These are phyloP conservation scores for Anisodus tanguticus DNA, from an alignment of 257 asterid species.

Conservation along the genomic window DNA sequence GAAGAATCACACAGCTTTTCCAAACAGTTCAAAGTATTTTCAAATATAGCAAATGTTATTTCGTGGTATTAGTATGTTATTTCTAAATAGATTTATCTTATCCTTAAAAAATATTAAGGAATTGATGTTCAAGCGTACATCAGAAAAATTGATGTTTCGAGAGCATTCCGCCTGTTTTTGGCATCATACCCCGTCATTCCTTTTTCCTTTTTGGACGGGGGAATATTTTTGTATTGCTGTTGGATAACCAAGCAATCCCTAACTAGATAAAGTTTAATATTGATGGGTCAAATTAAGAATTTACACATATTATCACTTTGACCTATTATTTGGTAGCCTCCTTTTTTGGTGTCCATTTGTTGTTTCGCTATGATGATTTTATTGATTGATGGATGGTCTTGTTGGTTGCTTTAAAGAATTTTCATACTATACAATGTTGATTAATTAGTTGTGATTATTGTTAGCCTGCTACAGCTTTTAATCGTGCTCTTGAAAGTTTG, in stretches of 20 bases:
- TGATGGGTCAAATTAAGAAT: background rate
- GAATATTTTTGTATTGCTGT: slow-evolving; percentile 13
- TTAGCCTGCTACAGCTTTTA: slow-evolving; percentile 94
- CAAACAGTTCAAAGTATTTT: slow-evolving; percentile 3
- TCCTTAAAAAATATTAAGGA: background rate
- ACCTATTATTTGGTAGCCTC: background rate
- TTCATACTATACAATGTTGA: background rate
- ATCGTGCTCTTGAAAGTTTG: slow-evolving; percentile 73
- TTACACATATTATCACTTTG: background rate
- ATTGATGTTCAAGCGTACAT: background rate
- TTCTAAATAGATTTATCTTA: background rate
- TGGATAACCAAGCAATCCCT: slow-evolving; percentile 16
- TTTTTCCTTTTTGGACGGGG: background rate
- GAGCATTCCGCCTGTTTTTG: no score
- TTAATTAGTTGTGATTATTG: slow-evolving; percentile 36
- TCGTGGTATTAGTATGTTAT: background rate
- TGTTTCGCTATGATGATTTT: background rate
- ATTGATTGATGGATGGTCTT: background rate
- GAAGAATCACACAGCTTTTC: background rate
- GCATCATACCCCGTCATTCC: background rate
- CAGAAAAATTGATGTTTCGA: background rate
- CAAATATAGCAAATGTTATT: background rate
- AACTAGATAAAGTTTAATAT: background rate
- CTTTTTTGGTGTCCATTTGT: slow-evolving; percentile 15
- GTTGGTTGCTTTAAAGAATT: background rate